Evolutionary conservation across 768 basidiomycete species (phyloP), one percentile per base, ranked within the genome.

Genomic region (Candolleomyces eurysporus): DNA sequence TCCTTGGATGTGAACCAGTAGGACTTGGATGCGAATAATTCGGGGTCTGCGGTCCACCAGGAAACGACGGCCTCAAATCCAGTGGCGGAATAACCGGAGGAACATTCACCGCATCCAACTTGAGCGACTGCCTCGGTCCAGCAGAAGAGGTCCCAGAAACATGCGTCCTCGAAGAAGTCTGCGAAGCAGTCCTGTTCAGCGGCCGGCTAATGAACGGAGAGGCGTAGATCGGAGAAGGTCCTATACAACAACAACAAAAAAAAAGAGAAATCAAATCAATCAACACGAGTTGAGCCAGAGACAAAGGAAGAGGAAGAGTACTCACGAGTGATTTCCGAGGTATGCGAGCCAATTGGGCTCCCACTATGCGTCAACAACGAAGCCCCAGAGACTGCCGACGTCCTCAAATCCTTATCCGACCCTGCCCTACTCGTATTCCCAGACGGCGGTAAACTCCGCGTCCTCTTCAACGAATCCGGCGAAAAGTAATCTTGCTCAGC

Each of bases 401-500:
- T 61, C 57, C 67, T 61, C 54, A 68, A 63, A 48, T 64, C 61
- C 40, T 67, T 65, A 17, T 65, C 61, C 22, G 59, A 60, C 17
- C 39, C 54, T 19, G 54, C 48, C 45, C 54, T 51, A 42, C 58
- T 59, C 36, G 59, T 21, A 46, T 11, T 1, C 9, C 16, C 42
- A 14, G 59, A 58, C 48, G 46, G 45, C 21, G 60, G 60, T 45
- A 61, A 50, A 36, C 60, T 61, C 46, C 39, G 40, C 8, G 65
- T 62, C 46, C 62, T 64, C 48, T 67, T 60, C 50, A 66, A 55
- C 21, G 66, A 66, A 48, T 68, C 68, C 9, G 84, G 84, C 6
- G 86, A 84, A 58, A 84, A 68, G 66, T 87, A 87, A 58, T 88
- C 84, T 64, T 82, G 82, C 71, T 89, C 89, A 9, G 78, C 79